phyloP scores from a whole-genome alignment of 208 protist species.

The Borovskyia barvae region DNA sequence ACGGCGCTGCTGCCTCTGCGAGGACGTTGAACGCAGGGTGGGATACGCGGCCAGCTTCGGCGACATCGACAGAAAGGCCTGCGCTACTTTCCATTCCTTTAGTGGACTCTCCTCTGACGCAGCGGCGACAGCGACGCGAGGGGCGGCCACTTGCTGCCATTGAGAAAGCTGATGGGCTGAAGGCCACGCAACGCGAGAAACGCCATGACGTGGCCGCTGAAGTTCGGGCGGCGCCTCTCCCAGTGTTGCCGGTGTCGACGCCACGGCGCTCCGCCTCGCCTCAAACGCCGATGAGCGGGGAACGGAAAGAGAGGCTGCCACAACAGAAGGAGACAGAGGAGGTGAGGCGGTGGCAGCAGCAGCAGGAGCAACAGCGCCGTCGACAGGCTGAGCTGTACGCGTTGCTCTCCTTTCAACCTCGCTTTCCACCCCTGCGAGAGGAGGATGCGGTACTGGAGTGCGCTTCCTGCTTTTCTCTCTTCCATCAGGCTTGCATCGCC shows the following conservation, averaged over 20 bases:
- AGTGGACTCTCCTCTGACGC: conserved; percentile 10
- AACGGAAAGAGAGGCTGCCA: too few species aligned
- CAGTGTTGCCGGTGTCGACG: too few species aligned
- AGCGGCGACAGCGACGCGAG: not conserved
- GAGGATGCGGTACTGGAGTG: conserved; percentile 79
- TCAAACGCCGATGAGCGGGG: too few species aligned
- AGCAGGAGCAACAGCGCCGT: conserved; percentile 5
- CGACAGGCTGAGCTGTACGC: conserved; percentile 19
- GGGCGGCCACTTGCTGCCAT: too few species aligned
- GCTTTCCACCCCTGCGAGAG: conserved; percentile 36
- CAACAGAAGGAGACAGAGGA: not conserved
- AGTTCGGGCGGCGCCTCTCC: too few species aligned
- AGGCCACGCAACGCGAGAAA: not conserved
- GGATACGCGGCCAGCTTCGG: too few species aligned
- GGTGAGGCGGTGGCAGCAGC: not conserved
- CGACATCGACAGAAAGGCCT: not conserved
- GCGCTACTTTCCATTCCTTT: conserved; percentile 16
- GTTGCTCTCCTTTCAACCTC: conserved; percentile 17
- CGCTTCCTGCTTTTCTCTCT: conserved; percentile 58
- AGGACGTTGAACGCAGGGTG: too few species aligned
- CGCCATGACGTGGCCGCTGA: too few species aligned
- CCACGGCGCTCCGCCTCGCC: too few species aligned
- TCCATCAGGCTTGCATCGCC: conserved; percentile 75
- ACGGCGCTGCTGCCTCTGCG: too few species aligned
- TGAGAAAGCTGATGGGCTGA: not conserved